phyloP scores from a whole-genome alignment of 495 filamentous ascomycete species.

The Podospora anserina region DNA sequence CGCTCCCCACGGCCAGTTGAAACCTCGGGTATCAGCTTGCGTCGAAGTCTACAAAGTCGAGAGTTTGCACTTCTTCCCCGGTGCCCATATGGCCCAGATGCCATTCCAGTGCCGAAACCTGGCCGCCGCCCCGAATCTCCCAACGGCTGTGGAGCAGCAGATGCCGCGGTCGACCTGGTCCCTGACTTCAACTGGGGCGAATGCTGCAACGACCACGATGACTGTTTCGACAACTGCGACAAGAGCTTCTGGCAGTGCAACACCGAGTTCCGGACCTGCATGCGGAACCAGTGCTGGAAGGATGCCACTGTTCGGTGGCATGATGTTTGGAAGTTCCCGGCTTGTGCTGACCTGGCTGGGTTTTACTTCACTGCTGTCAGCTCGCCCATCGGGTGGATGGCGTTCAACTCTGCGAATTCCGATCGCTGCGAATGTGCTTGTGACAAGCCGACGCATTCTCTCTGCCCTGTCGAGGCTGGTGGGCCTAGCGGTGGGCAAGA shows the following conservation, averaged over 20 bases:
- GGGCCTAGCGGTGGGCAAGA: too few species aligned
- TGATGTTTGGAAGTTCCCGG: slow-evolving; percentile 7
- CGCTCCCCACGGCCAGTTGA: background rate
- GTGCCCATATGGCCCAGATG: background rate
- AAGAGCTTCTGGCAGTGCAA: slow-evolving; percentile 21
- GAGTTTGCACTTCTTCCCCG: background rate
- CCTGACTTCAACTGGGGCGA: slow-evolving; percentile 20
- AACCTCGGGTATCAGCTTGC: background rate
- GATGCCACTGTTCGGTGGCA: slow-evolving; percentile 3
- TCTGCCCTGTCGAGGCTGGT: background rate
- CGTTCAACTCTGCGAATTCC: slow-evolving; percentile 12
- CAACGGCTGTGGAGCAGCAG: slow-evolving; percentile 10
- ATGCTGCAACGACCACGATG: slow-evolving; percentile 20
- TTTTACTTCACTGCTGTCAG: slow-evolving; percentile 16
- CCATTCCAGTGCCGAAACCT: slow-evolving; percentile 4
- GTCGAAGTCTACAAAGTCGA: background rate
- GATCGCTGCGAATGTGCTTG: slow-evolving; percentile 20
- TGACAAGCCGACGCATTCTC: background rate
- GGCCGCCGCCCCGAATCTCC: background rate
- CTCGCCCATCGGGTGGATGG: background rate
- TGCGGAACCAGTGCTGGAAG: background rate
- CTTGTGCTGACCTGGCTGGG: slow-evolving; percentile 16
- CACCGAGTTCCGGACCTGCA: slow-evolving; percentile 16
- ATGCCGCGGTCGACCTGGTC: background rate
- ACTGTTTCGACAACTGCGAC: slow-evolving; percentile 18